Evolutionary conservation across 1,284 basidiomycete genomes (phyloP).

Genomic region (Leccinum pallidistipes): DNA sequence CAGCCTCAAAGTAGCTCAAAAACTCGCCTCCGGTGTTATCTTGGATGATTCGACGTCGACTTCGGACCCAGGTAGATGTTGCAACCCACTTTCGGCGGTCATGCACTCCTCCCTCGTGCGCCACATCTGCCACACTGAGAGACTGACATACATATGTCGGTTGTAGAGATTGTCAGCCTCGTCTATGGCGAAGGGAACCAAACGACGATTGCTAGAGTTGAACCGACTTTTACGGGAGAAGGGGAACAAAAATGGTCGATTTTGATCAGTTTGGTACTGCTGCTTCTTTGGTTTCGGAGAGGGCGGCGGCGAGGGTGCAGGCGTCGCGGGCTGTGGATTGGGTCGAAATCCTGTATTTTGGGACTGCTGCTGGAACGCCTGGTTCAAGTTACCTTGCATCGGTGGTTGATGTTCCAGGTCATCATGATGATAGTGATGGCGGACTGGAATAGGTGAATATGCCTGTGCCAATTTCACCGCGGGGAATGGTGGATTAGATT

Average conservation of each 20-base stretch:
- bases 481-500: conserved; percentile 44
- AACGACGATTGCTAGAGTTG: conserved; percentile 47
- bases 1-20: conserved; percentile 2
- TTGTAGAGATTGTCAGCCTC: conserved; percentile 93
- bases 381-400: conserved; percentile 41
- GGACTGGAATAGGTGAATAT: conserved; percentile 89
- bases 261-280: conserved; percentile 98
- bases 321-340: conserved; percentile 73
- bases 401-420: conserved; percentile 53
- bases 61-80: conserved; percentile 69
- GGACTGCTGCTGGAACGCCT: conserved; percentile 47
- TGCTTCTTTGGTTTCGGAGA: conserved; percentile 95
- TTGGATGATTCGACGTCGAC: conserved; percentile 51
- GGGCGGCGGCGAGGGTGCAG: conserved; percentile 87
- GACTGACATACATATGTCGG: conserved; percentile 88
- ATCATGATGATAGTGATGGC: conserved; percentile 89
- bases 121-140: conserved; percentile 94
- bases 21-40: conserved; percentile 40
- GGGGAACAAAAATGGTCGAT: conserved; percentile 92
- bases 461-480: conserved; percentile 81
- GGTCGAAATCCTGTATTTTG: conserved; percentile 48
- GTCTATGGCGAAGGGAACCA: conserved; percentile 93
- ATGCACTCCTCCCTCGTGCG: conserved; percentile 93
- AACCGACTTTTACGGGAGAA: conserved; percentile 63
- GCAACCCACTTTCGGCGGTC: conserved; percentile 89